Evolutionary conservation across 208 protist species (phyloP), one percentile per base, ranked within the genome.

Genomic region (Trypanosoma mega): DNA sequence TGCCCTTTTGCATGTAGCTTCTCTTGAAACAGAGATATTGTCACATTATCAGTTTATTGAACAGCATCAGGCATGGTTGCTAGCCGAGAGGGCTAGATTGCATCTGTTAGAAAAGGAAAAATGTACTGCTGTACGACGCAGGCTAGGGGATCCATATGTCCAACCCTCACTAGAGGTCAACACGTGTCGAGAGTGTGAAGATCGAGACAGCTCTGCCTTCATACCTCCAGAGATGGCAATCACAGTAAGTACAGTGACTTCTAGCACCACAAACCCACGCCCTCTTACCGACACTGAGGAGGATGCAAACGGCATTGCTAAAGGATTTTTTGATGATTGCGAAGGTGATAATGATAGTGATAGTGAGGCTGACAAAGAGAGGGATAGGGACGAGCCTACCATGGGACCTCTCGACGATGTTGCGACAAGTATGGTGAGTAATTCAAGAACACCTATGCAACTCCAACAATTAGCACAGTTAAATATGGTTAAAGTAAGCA

Each of bases 1-100:
- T 67, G 59, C 68, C 5, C 48, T 90, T 47, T 57, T 89, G 11
- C 71, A 68, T 36, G 76, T 85, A 33, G 33, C 69, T 1, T 49
- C 56, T 4, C 55, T 80, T 31, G 87, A 94, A 69, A 53, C 57
- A 50, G 65, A 73, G 34, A 63, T 82, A 41, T 44, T 55, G 31
- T 18, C 48, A 11, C 43, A 39, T 33, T 76, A 67, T 59, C 70
- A 52, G 39, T 48, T 37, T 47, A 52, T 76, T 20, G 63, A 72
- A 30, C 51, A 51, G 36, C 36, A 68, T 60, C 54, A 58, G 26
- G 36, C 55, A 11, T 50, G 49, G 44, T 12, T 72, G 16, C 16
- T 67, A 1, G 44, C 6, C 39, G 62, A 59, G 47, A 16, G 31
- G 24, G 63, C 46, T 7, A 63, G 41, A 18, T 12, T 37, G 18